A percentile compares a stretch with the other conserved stretches of the same genome.
Conservation (phyloP, 805 yeast species). For the Tetrapisispora taiwanensis region DNA sequence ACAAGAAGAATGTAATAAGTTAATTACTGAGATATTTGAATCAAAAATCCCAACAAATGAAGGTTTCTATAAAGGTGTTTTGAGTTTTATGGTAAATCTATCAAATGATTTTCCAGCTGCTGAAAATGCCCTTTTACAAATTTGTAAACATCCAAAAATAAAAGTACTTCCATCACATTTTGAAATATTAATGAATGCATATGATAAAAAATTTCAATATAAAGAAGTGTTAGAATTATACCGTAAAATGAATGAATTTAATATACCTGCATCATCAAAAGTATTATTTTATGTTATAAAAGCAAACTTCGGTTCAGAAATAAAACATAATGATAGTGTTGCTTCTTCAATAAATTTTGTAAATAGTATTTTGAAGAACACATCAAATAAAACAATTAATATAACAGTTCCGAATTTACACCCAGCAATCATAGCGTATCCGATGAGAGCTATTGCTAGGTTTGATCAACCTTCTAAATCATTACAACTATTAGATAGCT, state of each 20-base stretch:
- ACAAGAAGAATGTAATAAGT: conserved; percentile 10
- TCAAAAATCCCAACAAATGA: conserved; percentile 10
- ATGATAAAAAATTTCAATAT: conserved; percentile 18
- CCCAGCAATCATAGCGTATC: conserved; percentile 30
- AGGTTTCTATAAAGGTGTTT: conserved; percentile 18
- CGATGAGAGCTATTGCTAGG: conserved; percentile 26
- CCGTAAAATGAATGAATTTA: conserved; percentile 18
- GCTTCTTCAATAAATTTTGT: conserved; percentile 24
- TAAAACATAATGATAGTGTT: conserved; percentile 21
- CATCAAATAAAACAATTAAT: conserved; percentile 14
- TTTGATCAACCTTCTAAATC: conserved; percentile 28
- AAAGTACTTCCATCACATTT: conserved; percentile 20
- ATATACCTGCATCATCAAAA: conserved; percentile 19
- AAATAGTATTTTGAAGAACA: conserved; percentile 24
- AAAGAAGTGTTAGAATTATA: conserved; percentile 23
- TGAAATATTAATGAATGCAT: conserved; percentile 25
- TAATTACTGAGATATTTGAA: conserved; percentile 10
- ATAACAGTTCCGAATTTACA: conserved; percentile 20
- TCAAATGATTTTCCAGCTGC: conserved; percentile 17
- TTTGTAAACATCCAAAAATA: conserved; percentile 11
- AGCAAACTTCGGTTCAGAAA: conserved; percentile 24
- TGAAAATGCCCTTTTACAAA: conserved; percentile 12
- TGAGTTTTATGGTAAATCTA: conserved; percentile 11
- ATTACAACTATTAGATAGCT: conserved; percentile 25
- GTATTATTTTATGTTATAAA: conserved; percentile 25